These are phyloP conservation scores for Gracilariopsis chorda DNA, from an alignment of 23 red algal genomes.

Conservation along the genomic window DNA sequence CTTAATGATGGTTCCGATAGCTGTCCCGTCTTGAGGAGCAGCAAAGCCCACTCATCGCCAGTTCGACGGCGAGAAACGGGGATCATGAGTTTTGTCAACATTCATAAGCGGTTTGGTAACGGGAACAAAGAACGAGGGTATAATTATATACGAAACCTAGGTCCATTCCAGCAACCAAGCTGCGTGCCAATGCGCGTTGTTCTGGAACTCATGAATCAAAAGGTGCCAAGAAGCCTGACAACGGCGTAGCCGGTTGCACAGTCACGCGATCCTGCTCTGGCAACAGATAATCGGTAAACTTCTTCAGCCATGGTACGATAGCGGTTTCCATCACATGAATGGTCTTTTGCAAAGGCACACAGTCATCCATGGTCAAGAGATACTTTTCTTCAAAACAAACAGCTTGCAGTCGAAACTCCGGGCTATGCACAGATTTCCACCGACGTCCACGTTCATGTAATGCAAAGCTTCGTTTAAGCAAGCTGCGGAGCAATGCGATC, in stretches of 20 bases:
- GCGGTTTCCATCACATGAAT: neutral
- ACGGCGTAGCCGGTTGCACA: constrained; percentile 20
- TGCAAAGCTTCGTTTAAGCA: neutral
- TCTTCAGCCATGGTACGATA: constrained; percentile 44
- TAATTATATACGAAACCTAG: too few relatives aligned
- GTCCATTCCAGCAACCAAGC: too few relatives aligned
- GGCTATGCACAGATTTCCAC: neutral
- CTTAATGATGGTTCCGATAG: too few relatives aligned
- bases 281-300: constrained; percentile 13
- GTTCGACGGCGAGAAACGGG: too few relatives aligned
- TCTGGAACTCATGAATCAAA: neutral
- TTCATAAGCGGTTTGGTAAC: too few relatives aligned
- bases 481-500: neutral
- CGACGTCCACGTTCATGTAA: neutral
- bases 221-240: constrained; percentile 16
- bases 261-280: constrained; percentile 34
- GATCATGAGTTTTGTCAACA: too few relatives aligned
- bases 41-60: too few relatives aligned
- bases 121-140: too few relatives aligned
- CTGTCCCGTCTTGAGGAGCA: too few relatives aligned
- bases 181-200: neutral
- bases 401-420: neutral
- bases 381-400: constrained; percentile 32
- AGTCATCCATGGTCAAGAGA: neutral
- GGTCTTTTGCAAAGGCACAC: neutral